Base-by-base conservation (phyloP, 805 yeast species). In the Lachancea quebecensis region DNA sequence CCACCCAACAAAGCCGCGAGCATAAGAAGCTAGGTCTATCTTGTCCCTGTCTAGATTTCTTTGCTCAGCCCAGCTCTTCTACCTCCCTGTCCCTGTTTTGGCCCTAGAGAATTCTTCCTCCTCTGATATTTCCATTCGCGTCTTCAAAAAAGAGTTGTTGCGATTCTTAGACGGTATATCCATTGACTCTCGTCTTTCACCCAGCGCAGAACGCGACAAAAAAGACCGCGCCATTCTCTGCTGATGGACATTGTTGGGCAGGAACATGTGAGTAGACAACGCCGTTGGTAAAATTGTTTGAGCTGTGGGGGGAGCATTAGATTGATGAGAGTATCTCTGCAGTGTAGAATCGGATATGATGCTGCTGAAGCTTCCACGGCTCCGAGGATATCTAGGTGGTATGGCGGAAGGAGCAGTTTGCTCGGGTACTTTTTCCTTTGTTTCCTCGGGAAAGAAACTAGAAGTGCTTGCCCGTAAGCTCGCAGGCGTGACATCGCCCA, bases 231-330 rank as follows among this genome's bases (percentile, higher is more conserved):
- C 62, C 42, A 52, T 44, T 21, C 60, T 46, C 37, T 57, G 65
- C 48, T 57, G 64, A 39, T 54, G 57, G 10, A 60, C 52, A 46
- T 59, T 57, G 47, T 78, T 77, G 3, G 82, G 81, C 35, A 76
- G 53, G 56, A 78, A 77, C 81, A 78, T 77, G 55, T 78, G 82
- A 1, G 82, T 78, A 4, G 80, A 69, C 31, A 78, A 59, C 0
- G 82, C 82, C 3, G 81, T 76, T n/a, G 82, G 82, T 31, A 78
- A 61, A 15, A 78, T 57, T 0, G 80, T 77, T 1, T 77, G 66
- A 1, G 81, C 81, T 1, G 81, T 73, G 8, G 77, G 73, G n/a
- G 82, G 82, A 1, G 81, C 82, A 53, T 74, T 77, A 1, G 81
- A 77, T 46, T 69, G 71, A 48, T 72, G 76, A 30, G 50, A 51